Base-by-base conservation (phyloP, 2,329 filamentous ascomycete genomes). In the Penicillium sp. region DNA sequence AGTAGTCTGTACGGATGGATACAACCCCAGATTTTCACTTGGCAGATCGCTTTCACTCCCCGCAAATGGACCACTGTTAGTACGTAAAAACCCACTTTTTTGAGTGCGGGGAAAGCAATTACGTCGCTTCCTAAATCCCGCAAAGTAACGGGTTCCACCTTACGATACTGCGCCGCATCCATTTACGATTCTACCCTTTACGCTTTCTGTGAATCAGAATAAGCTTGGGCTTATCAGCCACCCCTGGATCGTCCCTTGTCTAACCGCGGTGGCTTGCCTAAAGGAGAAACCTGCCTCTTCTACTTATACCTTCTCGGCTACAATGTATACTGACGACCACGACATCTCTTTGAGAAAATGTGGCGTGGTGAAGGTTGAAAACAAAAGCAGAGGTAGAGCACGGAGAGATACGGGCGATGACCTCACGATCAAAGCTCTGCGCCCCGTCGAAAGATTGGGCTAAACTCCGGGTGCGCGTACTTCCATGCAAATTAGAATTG, bases 31-130 rank as follows among this genome's bases (percentile, higher is more conserved):
- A 56, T 55, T 55, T 52, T 19, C n/a, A 41, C 47, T 49, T 49
- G 33, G 48, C 13, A 27, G 48, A 50, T 50, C 48, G 9, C 41
- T 29, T 10, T 44, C 31, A 33, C 39, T 49, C 58, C 57, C 58
- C 58, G 58, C 58, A 58, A 54, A 56, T 27, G 50, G 56, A 56
- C 58, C 53, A 14, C 37, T 16, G 21, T 48, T 37, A 31, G 22
- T 48, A 35, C 26, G 24, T n/a, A 22, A 41, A 44, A 53, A 29
- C 29, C 58, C 56, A 56, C 56, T 58, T 61, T 56, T 61, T 56
- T 54, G 43, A 50, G 56, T 61, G 53, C 51, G 56, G 58, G 56
- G 58, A n/a, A 51, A 10, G 22, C 27, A 35, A 48, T 58, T 55
- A 53, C 57, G 39, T 53, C 49, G 52, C 39, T 21, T 24, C 50